A percentile compares a stretch with the other conserved stretches of the same genome.
These are phyloP conservation scores for Ophiostoma novo-ulmi DNA, from an alignment of 2,329 filamentous ascomycete species.

Conservation along the genomic window DNA sequence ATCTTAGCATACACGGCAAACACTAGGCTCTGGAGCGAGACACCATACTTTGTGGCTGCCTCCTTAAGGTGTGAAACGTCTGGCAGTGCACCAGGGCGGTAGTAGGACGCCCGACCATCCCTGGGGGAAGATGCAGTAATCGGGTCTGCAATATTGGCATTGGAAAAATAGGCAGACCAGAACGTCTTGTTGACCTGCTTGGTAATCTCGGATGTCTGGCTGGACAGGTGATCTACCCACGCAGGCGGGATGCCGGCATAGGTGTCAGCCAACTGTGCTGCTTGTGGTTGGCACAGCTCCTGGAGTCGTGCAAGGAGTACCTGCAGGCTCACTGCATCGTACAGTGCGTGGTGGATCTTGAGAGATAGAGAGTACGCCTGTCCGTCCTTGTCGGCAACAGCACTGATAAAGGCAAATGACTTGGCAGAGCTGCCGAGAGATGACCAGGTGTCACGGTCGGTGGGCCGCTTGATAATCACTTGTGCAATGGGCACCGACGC, in stretches of 20 bases:
- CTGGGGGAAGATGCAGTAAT: background rate
- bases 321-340: constrained; percentile 76
- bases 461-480: constrained; percentile 44
- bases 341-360: constrained; percentile 77
- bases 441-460: constrained; percentile 16
- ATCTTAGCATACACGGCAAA: constrained; percentile 61
- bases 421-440: background rate
- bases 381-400: background rate
- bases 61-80: constrained; percentile 39
- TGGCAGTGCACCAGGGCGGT: constrained; percentile 46
- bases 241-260: constrained; percentile 6
- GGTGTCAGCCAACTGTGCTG: background rate
- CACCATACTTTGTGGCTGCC: constrained; percentile 42
- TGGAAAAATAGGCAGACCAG: constrained; percentile 41
- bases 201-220: constrained; percentile 22
- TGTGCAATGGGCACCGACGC: constrained; percentile 56
- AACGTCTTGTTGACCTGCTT: constrained; percentile 32
- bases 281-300: constrained; percentile 26
- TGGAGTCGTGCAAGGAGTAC: constrained; percentile 48
- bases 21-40: constrained; percentile 69
- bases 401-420: constrained; percentile 20
- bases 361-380: constrained; percentile 41
- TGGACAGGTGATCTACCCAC: constrained; percentile 31
- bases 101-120: constrained; percentile 11
- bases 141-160: constrained; percentile 12